Base-by-base conservation (phyloP, 768 basidiomycete genomes). In the Rhodotorula babjevae region DNA sequence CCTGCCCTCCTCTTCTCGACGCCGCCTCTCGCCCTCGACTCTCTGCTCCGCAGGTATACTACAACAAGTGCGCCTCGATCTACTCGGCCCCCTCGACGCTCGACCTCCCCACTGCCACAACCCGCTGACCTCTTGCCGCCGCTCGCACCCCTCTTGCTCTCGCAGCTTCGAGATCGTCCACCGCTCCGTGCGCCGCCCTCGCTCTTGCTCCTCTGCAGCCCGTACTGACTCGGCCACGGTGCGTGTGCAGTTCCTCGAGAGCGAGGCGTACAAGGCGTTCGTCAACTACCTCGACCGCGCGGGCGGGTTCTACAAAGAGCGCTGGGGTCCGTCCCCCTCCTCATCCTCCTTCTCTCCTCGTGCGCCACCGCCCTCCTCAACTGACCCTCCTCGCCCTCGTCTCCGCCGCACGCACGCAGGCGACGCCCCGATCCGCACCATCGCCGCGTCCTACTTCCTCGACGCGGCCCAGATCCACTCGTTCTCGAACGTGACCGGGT, bases 151-250 rank as follows among this genome's bases (percentile, higher is more conserved):
- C n/a, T n/a, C n/a, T n/a, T n/a, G n/a, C n/a, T 2, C 16, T 4
- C 21, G 50, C 49, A 68, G 67, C 63, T 69, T 69, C 49, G 68
- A 69, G 40, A 69, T 69, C 47, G 68, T 64, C 3, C 56, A 69
- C n/a, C 68, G 68, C 27, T 49, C 55, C 2, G 67, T 68, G 14
- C 19, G 61, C 53, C 9, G 14, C 18, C 14, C 42, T 40, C 36
- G 2, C 16, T 25, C 29, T 52, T 42, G 14, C 23, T 14, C 44
- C 21, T 46, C 1, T 18, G 15, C 33, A 40, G 29, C 27, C 29
- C 25, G 2, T 1, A 19, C 40, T 27, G 36, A 16, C 64, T 7
- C 14, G 14, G 56, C 5, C 6, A 12, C 11, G 42, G 9, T 25
- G 42, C 31, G 31, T 31, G 50, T 27, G 27, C 25, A 55, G 68